Evolutionary conservation across 176 grass and related monocot species (phyloP).

Genomic region (Sorghum bicolor): Sorghum_bicolor_NCBIv3 NC_012877.2:59699001-59699500

Average conservation of each 20-base stretch:
- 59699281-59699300: conserved; percentile 40
- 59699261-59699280: conserved; percentile 64
- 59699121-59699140: conserved; percentile 35
- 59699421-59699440: conserved; percentile 49
- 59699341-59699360: conserved; percentile 52
- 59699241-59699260: conserved; percentile 47
- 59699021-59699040: conserved; percentile 39
- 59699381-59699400: conserved; percentile 17
- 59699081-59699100: conserved; percentile 40
- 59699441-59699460: conserved; percentile 62
- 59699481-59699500: conserved; percentile 54
- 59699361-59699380: conserved; percentile 56
- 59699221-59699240: conserved; percentile 43
- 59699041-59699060: conserved; percentile 34
- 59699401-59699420: conserved; percentile 37
- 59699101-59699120: conserved; percentile 29
- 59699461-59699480: conserved; percentile 31
- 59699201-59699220: conserved; percentile 34
- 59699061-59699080: conserved; percentile 50
- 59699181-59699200: conserved; percentile 50
- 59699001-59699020: conserved; percentile 50
- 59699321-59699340: conserved; percentile 55
- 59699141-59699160: conserved; percentile 45
- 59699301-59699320: conserved; percentile 33
- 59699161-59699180: conserved; percentile 63